Evolutionary conservation across 805 yeast species (phyloP), one percentile per base, ranked within the genome.

Genomic region (Cyberlindnera veronae): DNA sequence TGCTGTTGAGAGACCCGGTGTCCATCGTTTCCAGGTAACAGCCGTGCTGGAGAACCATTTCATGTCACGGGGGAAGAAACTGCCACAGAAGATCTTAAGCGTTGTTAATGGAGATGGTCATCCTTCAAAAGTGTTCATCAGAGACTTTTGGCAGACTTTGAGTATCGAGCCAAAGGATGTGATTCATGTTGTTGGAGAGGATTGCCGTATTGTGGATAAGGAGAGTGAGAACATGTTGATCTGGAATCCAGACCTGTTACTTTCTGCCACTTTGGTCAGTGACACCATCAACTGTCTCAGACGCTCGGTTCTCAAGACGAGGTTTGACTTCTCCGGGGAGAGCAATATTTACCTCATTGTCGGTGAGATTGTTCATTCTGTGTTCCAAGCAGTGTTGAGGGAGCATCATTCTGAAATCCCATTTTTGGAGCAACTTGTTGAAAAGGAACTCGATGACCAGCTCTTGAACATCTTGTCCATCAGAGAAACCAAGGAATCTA

Each of bases 251-350:
- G 98, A 93, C 57, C 63, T 77, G 4, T 62, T 93, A 11, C 63
- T 91, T 0, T 77, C 96, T 0, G 89, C 96, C 3, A 93, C 98
- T 0, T 66, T 81, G 4, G 75, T 89, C 1, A 82, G 96, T 1
- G 84, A 84, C 30, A 81, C 91, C 2, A 64, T 87, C 22, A 70
- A 67, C 15, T 93, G 99, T 56, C 67, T 77, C 22, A 66, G 99
- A 40, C 76, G 80, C 43, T 77, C 91, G 0, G 79, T 86, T 0
- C 60, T 91, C 4, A 65, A 68, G 23, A 68, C 72, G 21, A 66
- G 81, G 32, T 66, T 84, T 29, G 68, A 71, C 17, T 74, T 77
- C 32, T 81, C 85, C 0, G 86, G 87, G 1, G 84, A 70, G n/a
- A 63, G 76, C 10, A 70, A 79, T 3, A 57, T 78, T n/a, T 80